A percentile compares a stretch with the other conserved stretches of the same genome.
Evolutionary conservation across 2,329 filamentous ascomycete genomes (phyloP).

Genomic region (Sporothrix humicola): DNA sequence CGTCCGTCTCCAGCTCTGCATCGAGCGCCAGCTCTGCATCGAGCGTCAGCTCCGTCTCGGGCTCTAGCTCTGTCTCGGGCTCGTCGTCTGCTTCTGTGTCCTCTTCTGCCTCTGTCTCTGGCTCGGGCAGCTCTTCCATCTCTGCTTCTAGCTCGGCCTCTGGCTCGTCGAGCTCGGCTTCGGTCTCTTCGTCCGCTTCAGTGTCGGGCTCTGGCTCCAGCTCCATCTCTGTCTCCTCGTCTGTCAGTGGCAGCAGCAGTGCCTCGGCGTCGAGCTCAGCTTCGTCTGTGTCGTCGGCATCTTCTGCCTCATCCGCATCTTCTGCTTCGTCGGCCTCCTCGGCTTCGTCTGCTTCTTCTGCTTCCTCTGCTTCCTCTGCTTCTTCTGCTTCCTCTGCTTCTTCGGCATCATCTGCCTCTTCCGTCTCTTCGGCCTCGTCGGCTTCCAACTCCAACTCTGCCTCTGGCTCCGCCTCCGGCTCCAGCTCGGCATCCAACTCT

Average conservation of each 20-base stretch:
- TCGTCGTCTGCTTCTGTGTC: background rate
- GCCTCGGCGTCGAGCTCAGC: background rate
- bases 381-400: background rate
- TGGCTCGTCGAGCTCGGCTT: background rate
- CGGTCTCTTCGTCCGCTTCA: background rate
- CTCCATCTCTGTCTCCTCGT: background rate
- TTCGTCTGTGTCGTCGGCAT: background rate
- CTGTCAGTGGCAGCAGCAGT: background rate
- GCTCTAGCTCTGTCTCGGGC: background rate
- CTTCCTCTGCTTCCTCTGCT: background rate
- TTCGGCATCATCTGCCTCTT: background rate
- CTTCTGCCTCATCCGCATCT: background rate
- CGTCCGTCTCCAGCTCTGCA: conserved; percentile 11
- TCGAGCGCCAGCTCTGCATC: background rate
- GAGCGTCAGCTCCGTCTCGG: background rate
- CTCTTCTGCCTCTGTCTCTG: conserved; percentile 4
- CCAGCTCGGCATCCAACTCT: background rate
- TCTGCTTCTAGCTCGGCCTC: background rate
- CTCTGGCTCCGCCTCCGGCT: background rate
- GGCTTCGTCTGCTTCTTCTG: conserved; percentile 1
- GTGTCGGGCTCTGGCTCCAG: background rate
- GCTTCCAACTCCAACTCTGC: background rate
- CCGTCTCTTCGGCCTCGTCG: background rate
- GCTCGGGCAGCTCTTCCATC: background rate
- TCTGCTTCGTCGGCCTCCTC: background rate